Evolutionary conservation across 2,329 filamentous ascomycete genomes (phyloP).

Genomic region (Volutella citrinella): DNA sequence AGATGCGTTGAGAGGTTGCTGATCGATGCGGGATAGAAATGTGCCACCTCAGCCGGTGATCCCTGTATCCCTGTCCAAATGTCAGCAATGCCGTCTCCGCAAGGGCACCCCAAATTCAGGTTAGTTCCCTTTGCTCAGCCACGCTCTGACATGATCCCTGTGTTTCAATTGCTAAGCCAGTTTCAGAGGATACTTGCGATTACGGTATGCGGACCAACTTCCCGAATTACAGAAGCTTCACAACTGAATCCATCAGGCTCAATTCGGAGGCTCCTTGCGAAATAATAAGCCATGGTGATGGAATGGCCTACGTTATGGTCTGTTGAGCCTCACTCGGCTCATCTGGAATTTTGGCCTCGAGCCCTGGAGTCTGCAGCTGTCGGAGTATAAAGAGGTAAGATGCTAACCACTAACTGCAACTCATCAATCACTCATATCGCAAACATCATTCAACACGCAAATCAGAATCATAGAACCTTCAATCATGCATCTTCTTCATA

Average conservation of each 20-base stretch:
- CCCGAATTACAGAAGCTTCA: neutral
- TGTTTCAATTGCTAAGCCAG: neutral
- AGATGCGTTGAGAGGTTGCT: constrained; percentile 1
- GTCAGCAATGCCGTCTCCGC: constrained; percentile 2
- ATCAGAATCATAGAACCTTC: neutral
- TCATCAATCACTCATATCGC: neutral
- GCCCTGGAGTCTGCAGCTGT: too few relatives aligned
- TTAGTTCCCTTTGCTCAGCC: too few relatives aligned
- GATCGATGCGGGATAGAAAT: too few relatives aligned
- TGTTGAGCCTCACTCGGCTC: too few relatives aligned
- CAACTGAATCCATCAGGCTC: neutral
- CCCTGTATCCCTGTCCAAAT: too few relatives aligned
- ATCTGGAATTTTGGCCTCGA: too few relatives aligned
- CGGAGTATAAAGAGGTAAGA: too few relatives aligned
- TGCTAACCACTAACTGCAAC: too few relatives aligned
- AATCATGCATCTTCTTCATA: constrained; percentile 1
- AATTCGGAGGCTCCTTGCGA: neutral
- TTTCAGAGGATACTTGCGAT: constrained; percentile 1
- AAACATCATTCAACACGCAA: neutral
- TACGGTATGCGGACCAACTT: neutral
- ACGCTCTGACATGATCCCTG: too few relatives aligned
- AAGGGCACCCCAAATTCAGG: constrained; percentile 3
- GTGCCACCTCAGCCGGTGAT: too few relatives aligned
- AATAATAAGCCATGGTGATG: neutral
- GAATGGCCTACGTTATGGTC: too few relatives aligned